A percentile compares a stretch with the other conserved stretches of the same genome.
These are phyloP conservation scores for Penicillium sp. DNA, from an alignment of 2,329 filamentous ascomycete genomes.

Conservation along the genomic window DNA sequence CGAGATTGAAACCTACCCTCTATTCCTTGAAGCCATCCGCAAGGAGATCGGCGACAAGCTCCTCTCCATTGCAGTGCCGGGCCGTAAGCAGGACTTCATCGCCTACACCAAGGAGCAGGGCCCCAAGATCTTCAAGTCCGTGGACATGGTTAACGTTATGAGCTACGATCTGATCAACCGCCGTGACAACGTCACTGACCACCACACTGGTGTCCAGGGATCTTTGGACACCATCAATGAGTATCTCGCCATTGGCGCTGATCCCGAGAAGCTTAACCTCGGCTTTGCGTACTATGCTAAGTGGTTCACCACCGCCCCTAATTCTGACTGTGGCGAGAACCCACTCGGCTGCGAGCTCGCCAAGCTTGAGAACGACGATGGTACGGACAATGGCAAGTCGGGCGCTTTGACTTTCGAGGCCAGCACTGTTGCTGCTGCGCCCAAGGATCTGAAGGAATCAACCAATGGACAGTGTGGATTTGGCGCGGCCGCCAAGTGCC, in stretches of 20 bases:
- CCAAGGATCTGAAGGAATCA: slow-evolving; percentile 26
- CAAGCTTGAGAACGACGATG: slow-evolving; percentile 59
- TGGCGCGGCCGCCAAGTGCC: slow-evolving; percentile 31
- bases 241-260: slow-evolving; percentile 59
- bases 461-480: slow-evolving; percentile 37
- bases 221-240: slow-evolving; percentile 57
- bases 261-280: slow-evolving; percentile 59
- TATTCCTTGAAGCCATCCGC: slow-evolving; percentile 60
- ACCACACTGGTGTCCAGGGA: slow-evolving; percentile 62
- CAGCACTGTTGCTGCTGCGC: slow-evolving; percentile 26
- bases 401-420: slow-evolving; percentile 52
- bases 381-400: slow-evolving; percentile 57
- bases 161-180: slow-evolving; percentile 71
- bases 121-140: slow-evolving; percentile 57
- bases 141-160: slow-evolving; percentile 72
- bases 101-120: slow-evolving; percentile 60
- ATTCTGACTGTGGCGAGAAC: slow-evolving; percentile 45
- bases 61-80: slow-evolving; percentile 67
- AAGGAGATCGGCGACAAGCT: slow-evolving; percentile 59
- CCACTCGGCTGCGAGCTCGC: slow-evolving; percentile 61
- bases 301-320: slow-evolving; percentile 59
- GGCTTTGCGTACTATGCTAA: slow-evolving; percentile 70
- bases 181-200: slow-evolving; percentile 61
- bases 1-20: slow-evolving; percentile 63
- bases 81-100: slow-evolving; percentile 63